Conservation (phyloP, 306 rosid species). For the Dalbergia oliveri region DNA sequence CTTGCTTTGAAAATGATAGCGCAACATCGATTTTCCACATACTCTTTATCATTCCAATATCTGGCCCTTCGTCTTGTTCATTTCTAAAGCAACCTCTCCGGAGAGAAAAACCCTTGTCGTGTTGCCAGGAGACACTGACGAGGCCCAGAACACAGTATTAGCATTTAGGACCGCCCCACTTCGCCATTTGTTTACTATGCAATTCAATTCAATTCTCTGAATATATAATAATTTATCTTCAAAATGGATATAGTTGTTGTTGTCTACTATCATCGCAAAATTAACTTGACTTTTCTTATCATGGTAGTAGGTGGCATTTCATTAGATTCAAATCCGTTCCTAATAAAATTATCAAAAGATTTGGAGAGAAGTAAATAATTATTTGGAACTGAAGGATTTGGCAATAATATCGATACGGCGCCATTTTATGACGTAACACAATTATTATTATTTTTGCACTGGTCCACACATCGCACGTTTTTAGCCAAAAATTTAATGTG, state of each 20-base stretch:
- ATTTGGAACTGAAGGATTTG: neutral
- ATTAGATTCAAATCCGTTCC: neutral
- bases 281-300: conserved; percentile 20
- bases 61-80: neutral
- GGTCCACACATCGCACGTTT: neutral
- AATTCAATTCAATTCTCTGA: too few species aligned
- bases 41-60: neutral
- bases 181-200: neutral
- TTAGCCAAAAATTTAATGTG: neutral
- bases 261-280: conserved; percentile 3
- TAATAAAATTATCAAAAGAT: conserved; percentile 38
- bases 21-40: conserved; percentile 37
- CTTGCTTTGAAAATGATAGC: conserved; percentile 14
- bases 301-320: conserved; percentile 17
- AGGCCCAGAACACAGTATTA: conserved; percentile 1
- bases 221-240: neutral
- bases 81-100: neutral
- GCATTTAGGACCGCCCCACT: conserved; percentile 22
- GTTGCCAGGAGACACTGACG: conserved; percentile 26
- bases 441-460: neutral
- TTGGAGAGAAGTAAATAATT: conserved; percentile 23
- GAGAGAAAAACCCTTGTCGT: neutral
- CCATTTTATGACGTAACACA: neutral
- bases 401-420: neutral
- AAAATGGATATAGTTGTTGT: neutral